Evolutionary conservation across 2,329 filamentous ascomycete genomes (phyloP), one percentile per base, ranked within the genome.

Genomic region (Aspergillus arachidicola): DNA sequence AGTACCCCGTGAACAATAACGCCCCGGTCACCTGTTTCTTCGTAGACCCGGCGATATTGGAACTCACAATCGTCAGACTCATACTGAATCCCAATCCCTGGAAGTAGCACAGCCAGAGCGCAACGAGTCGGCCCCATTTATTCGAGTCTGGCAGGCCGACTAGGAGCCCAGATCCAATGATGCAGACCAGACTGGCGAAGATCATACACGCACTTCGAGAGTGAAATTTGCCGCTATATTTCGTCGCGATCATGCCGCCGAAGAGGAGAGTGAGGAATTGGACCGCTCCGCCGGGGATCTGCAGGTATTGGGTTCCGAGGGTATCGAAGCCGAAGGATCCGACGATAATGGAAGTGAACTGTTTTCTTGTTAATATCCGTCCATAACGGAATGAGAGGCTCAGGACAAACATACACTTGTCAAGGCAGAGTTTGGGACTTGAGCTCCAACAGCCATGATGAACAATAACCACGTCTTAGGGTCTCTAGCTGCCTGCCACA

Each of bases 401-500:
- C 11, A 11, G 46, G n/a, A 10, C 1, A 7, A 9, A 14, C 66
- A 56, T 68, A 74, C 71, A 48, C 79, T 85, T 0, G 86, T 87
- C 45, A 87, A 70, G 0, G 85, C 85, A 0, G 84, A 81, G 60
- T 87, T 88, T 0, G 85, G 85, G 1, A 87, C 78, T 65, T 87
- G 84, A 0, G 85, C 84, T 0, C 82, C 84, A 19, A 81, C 76
- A 0, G 84, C 82, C 73, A 84, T 80, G 32, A 86, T 65, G 62
- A 87, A 86, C 6, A 88, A 69, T 19, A 88, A 78, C 85, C 86
- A 89, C 0, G 85, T 86, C 74, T 89, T 87, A 0, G 85, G 80
- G 66, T 89, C 86, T 4, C 72, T 55, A 1, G 82, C 68, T 0
- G 82, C 82, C 71, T 86, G 82, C 64, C 76, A 75, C 4, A 81